Conservation (phyloP, 179 eudicot species). For the Beta lomatogona region DNA sequence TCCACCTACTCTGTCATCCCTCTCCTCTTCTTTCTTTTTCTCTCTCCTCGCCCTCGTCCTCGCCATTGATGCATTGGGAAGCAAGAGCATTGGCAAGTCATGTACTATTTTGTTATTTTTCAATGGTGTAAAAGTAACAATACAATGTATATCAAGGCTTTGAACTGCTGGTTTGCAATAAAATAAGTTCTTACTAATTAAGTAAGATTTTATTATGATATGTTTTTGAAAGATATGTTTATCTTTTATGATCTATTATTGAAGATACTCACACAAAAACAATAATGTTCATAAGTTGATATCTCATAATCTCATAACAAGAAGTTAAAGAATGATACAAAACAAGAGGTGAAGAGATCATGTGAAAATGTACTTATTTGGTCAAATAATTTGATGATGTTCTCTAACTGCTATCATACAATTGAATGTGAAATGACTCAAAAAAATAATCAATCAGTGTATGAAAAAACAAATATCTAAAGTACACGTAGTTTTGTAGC, state of each 20-base stretch:
- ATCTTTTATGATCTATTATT: not conserved
- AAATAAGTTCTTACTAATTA: constrained; percentile 10
- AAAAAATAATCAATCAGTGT: not conserved
- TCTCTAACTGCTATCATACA: not conserved
- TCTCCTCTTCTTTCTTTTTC: not conserved
- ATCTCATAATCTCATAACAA: too few species aligned
- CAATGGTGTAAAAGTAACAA: constrained; percentile 21
- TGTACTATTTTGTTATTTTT: constrained; percentile 19
- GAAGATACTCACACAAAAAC: not conserved
- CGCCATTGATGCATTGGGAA: not conserved
- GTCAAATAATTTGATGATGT: constrained; percentile 15
- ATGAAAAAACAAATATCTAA: not conserved
- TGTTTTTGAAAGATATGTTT: not conserved
- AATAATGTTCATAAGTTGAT: too few species aligned
- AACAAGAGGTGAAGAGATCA: constrained; percentile 13
- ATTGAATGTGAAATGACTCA: constrained; percentile 18
- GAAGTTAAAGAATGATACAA: not conserved
- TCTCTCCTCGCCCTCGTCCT: constrained; percentile 11
- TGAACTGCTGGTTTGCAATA: constrained; percentile 15
- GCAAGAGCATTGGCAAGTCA: constrained; percentile 8
- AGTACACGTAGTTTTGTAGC: not conserved
- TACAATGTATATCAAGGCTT: constrained; percentile 24
- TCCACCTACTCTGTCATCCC: constrained; percentile 13
- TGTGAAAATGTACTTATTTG: constrained; percentile 18
- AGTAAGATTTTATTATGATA: not conserved